Conservation (phyloP, 208 protist species). For the Balamuthia mandrillaris region DNA sequence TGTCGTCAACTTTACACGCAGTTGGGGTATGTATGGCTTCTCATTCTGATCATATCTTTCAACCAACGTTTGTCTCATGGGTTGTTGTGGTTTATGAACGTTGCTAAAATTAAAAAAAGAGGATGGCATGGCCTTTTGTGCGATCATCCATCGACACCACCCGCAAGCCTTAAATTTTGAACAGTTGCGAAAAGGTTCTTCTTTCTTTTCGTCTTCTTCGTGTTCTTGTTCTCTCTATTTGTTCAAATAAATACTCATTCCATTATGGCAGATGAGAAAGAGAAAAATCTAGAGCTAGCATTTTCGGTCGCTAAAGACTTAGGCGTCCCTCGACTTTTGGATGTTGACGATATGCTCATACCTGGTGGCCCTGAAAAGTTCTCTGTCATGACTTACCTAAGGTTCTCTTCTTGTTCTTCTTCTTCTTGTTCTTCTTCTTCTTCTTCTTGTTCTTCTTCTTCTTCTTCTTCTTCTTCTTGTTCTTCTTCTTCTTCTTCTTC, state of each 20-base stretch:
- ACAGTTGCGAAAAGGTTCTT: constrained; percentile 5
- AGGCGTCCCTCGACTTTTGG: constrained; percentile 13
- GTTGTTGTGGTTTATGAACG: too few relatives aligned
- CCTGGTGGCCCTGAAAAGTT: constrained; percentile 14
- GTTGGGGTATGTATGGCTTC: too few relatives aligned
- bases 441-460: too few relatives aligned
- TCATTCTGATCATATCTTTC: too few relatives aligned
- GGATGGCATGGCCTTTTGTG: constrained; percentile 35
- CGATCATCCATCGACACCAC: neutral
- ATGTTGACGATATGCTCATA: constrained; percentile 36
- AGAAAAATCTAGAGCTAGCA: constrained; percentile 29
- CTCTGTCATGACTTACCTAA: constrained; percentile 36
- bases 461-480: too few relatives aligned
- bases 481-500: too few relatives aligned
- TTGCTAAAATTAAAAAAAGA: too few relatives aligned
- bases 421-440: too few relatives aligned
- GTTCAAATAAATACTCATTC: neutral
- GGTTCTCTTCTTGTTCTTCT: too few relatives aligned
- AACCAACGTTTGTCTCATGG: too few relatives aligned
- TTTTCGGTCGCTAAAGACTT: neutral
- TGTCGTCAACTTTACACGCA: constrained; percentile 19
- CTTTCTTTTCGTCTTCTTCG: neutral
- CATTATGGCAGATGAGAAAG: neutral
- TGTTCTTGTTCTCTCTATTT: neutral
- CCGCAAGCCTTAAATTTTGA: neutral